phyloP scores from a whole-genome alignment of 495 filamentous ascomycete species.

The Amphirosellinia nigrospora region DNA sequence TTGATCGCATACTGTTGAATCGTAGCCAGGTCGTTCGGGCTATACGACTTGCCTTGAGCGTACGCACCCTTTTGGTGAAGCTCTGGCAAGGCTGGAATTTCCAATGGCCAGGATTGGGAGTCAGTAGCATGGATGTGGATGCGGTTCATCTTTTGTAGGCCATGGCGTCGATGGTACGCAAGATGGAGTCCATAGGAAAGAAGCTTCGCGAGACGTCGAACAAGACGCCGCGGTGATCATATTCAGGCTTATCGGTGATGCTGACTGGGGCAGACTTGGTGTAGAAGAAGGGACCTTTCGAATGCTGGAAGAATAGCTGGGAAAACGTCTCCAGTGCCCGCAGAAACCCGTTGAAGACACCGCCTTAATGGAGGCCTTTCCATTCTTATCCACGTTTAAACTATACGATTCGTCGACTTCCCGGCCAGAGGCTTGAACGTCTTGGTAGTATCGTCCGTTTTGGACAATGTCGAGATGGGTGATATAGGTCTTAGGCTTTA shows the following conservation, averaged over 20 bases:
- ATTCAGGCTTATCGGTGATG: conserved; percentile 71
- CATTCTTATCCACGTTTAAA: conserved; percentile 59
- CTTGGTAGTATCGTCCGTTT: conserved; percentile 57
- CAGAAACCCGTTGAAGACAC: conserved; percentile 68
- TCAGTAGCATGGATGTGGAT: conserved; percentile 82
- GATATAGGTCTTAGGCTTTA: conserved; percentile 54
- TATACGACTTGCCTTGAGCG: conserved; percentile 63
- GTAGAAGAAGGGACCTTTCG: conserved; percentile 61
- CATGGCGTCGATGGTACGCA: conserved; percentile 73
- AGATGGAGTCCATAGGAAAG: conserved; percentile 66
- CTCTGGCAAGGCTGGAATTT: conserved; percentile 73
- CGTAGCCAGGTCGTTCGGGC: conserved; percentile 61
- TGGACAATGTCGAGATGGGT: conserved; percentile 64
- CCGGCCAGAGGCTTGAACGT: conserved; percentile 64
- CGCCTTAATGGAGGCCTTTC: conserved; percentile 64
- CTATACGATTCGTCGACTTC: conserved; percentile 77
- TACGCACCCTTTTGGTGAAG: conserved; percentile 75
- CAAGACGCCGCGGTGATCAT: conserved; percentile 74
- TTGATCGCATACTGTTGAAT: conserved; percentile 71
- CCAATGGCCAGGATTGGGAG: conserved; percentile 83
- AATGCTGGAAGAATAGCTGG: conserved; percentile 77
- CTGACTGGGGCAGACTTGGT: conserved; percentile 67
- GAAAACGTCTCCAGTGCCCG: conserved; percentile 72
- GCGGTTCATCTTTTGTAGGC: conserved; percentile 79
- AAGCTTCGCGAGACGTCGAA: conserved; percentile 73